These are phyloP conservation scores for Metschnikowia cerradonensis DNA, from an alignment of 805 yeast genomes.

Conservation along the genomic window DNA sequence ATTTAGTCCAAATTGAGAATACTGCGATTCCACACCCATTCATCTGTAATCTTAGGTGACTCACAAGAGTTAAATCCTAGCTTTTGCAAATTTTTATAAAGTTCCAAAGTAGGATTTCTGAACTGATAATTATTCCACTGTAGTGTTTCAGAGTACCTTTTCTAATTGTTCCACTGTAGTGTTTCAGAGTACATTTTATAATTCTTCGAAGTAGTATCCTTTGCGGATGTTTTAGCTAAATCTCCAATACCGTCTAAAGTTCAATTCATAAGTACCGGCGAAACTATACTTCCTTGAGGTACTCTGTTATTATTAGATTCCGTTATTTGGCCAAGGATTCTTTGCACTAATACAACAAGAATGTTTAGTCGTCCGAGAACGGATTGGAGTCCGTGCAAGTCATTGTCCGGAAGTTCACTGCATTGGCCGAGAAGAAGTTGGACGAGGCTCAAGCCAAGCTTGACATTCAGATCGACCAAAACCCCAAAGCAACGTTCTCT, in stretches of 20 bases:
- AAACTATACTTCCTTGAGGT: too few species aligned
- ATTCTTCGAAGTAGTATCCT: too few species aligned
- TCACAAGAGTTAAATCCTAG: not conserved
- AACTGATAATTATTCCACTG: slow-evolving; percentile 14
- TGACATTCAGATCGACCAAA: slow-evolving; percentile 48
- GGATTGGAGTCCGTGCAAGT: slow-evolving; percentile 75
- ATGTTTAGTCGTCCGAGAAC: slow-evolving; percentile 70
- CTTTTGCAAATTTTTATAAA: slow-evolving; percentile 8
- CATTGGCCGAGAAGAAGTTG: slow-evolving; percentile 70
- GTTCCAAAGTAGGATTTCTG: slow-evolving; percentile 24
- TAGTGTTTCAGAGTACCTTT: too few species aligned
- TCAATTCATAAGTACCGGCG: too few species aligned
- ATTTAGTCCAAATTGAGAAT: too few species aligned
- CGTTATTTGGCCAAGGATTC: slow-evolving; percentile 78
- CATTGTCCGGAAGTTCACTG: slow-evolving; percentile 70
- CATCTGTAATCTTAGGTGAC: not conserved
- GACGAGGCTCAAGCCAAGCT: slow-evolving; percentile 78
- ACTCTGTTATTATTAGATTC: too few species aligned
- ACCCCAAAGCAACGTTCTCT: slow-evolving; percentile 14
- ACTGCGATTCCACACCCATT: not conserved
- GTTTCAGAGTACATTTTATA: too few species aligned
- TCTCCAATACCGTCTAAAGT: too few species aligned
- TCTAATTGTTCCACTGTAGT: too few species aligned
- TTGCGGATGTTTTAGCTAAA: too few species aligned
- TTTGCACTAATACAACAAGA: slow-evolving; percentile 88